phyloP scores from a whole-genome alignment of 176 grass and related monocot species.

The Echinochloa phyllopogon region DNA sequence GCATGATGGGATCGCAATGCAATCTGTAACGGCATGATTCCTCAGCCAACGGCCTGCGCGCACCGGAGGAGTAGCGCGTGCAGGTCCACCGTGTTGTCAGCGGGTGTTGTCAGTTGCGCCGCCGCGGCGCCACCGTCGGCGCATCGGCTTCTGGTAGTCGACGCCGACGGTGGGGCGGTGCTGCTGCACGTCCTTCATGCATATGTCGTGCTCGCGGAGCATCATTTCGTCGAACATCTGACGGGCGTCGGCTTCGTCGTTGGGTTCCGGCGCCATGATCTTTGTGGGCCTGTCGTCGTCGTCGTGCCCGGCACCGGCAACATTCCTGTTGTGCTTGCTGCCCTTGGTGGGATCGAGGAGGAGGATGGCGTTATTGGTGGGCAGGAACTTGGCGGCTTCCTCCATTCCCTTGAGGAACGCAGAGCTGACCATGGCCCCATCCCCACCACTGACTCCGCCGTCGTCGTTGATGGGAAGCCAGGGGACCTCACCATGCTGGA shows the following conservation, averaged over 20 bases:
- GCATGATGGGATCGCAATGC: no score
- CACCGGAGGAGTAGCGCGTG: constrained; percentile 62
- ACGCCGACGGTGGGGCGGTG: constrained; percentile 2
- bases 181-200: constrained; percentile 32
- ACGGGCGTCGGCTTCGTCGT: constrained; percentile 30
- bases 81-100: constrained; percentile 61
- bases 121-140: neutral
- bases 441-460: neutral
- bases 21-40: no score
- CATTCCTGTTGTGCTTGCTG: constrained; percentile 37
- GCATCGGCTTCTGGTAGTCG: neutral
- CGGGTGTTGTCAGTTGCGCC: neutral
- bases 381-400: constrained; percentile 66
- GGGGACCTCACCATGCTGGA: no score
- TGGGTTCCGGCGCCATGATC: neutral
- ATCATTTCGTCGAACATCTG: constrained; percentile 63
- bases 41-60: constrained; percentile 58
- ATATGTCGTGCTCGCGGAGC: constrained; percentile 31
- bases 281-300: constrained; percentile 45
- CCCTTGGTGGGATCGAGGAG: neutral
- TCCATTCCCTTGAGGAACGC: constrained; percentile 59
- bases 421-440: constrained; percentile 33
- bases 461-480: no score
- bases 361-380: neutral
- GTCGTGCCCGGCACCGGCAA: no score